phyloP scores from a whole-genome alignment of 2,329 filamentous ascomycete species.

The Aspergillus neoniger region DNA sequence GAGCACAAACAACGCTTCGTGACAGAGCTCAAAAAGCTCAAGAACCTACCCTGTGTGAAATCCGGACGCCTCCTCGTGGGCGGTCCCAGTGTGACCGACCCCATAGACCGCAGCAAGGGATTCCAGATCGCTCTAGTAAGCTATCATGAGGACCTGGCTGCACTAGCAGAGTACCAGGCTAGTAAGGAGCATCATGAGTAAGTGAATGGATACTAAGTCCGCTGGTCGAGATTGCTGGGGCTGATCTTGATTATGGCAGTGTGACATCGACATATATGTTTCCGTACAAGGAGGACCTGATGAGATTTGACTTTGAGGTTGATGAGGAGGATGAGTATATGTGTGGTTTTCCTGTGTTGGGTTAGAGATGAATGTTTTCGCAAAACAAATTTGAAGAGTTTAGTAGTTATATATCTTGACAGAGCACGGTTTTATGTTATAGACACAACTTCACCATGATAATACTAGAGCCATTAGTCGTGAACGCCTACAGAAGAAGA shows the following conservation, averaged over 20 bases:
- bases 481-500: too few relatives aligned
- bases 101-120: slow-evolving; percentile 56
- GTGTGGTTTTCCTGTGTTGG: slow-evolving; percentile 15
- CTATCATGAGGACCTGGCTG: slow-evolving; percentile 51
- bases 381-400: too few relatives aligned
- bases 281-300: slow-evolving; percentile 56
- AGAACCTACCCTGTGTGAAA: slow-evolving; percentile 51
- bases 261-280: slow-evolving; percentile 55
- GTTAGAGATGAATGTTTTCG: neutral
- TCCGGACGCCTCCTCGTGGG: slow-evolving; percentile 54
- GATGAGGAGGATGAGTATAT: slow-evolving; percentile 38
- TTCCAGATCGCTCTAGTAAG: slow-evolving; percentile 56
- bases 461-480: too few relatives aligned
- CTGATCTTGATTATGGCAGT: slow-evolving; percentile 31
- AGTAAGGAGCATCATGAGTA: slow-evolving; percentile 56
- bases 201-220: neutral
- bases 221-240: neutral
- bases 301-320: slow-evolving; percentile 57
- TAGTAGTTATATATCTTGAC: too few relatives aligned
- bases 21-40: slow-evolving; percentile 52
- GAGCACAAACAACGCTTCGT: slow-evolving; percentile 51
- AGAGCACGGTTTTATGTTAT: too few relatives aligned
- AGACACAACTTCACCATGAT: too few relatives aligned
- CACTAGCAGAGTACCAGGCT: slow-evolving; percentile 55
- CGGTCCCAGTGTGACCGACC: slow-evolving; percentile 55